Conservation (phyloP, 768 basidiomycete genomes). For the Mycena galopus region DNA sequence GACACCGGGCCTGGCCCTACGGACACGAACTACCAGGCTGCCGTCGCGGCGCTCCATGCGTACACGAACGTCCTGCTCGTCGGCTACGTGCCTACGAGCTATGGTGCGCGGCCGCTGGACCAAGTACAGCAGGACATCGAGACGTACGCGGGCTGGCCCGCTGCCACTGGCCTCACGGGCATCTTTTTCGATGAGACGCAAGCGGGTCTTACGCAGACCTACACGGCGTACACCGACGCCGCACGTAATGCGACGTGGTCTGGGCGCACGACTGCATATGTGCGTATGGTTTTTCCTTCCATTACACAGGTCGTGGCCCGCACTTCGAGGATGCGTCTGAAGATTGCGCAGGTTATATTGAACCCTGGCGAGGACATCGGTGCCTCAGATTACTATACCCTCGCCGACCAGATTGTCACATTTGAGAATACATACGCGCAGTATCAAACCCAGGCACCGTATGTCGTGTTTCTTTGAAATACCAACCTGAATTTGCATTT, state of each 20-base stretch:
- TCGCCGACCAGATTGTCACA: constrained; percentile 25
- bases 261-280: constrained; percentile 12
- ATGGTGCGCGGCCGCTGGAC: constrained; percentile 2
- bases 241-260: constrained; percentile 10
- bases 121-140: constrained; percentile 14
- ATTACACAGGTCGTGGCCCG: not conserved
- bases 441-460: constrained; percentile 21
- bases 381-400: constrained; percentile 11
- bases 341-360: constrained; percentile 12
- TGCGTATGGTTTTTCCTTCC: constrained; percentile 1
- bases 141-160: constrained; percentile 19
- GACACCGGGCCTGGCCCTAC: constrained; percentile 22
- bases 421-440: constrained; percentile 20
- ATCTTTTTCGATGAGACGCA: constrained; percentile 30
- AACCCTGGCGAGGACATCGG: constrained; percentile 23
- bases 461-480: constrained; percentile 15
- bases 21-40: constrained; percentile 18
- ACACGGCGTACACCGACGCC: constrained; percentile 8
- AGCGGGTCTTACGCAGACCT: constrained; percentile 4
- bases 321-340: not conserved
- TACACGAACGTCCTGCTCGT: constrained; percentile 22
- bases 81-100: constrained; percentile 22
- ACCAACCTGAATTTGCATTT: not conserved
- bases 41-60: constrained; percentile 4
- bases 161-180: constrained; percentile 3